Evolutionary conservation across 164 flowering plant genomes (phyloP).

Genomic region (Liquidambar formosana): DNA sequence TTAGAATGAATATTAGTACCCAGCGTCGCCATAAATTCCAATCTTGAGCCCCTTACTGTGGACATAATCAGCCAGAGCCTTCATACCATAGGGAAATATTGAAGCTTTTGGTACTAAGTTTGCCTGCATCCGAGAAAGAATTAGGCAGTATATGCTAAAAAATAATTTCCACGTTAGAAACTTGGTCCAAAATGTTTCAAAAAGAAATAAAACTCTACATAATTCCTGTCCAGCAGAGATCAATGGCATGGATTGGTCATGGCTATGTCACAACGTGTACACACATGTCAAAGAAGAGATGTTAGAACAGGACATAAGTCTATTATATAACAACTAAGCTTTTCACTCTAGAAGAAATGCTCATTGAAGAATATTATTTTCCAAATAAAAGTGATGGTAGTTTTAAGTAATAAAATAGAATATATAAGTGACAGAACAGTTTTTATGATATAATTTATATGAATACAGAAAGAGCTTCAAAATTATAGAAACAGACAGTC

Average conservation of each 20-base stretch:
- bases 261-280: too few species aligned
- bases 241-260: too few species aligned
- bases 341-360: background rate
- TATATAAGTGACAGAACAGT: background rate
- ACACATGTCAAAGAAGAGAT: background rate
- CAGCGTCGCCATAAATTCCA: constrained; percentile 13
- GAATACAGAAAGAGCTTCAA: too few species aligned
- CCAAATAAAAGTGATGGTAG: background rate
- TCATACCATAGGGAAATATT: constrained; percentile 12
- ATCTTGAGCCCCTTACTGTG: constrained; percentile 15
- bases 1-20: background rate
- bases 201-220: background rate
- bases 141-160: background rate
- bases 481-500: too few species aligned
- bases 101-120: constrained; percentile 8
- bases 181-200: background rate
- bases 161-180: background rate
- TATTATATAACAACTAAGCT: too few species aligned
- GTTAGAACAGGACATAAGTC: too few species aligned
- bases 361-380: background rate
- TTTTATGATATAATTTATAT: too few species aligned
- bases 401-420: too few species aligned
- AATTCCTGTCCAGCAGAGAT: background rate
- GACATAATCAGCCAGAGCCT: constrained; percentile 12
- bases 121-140: constrained; percentile 1